Evolutionary conservation across 1,284 basidiomycete species (phyloP).

Genomic region (Waitea zeae): DNA sequence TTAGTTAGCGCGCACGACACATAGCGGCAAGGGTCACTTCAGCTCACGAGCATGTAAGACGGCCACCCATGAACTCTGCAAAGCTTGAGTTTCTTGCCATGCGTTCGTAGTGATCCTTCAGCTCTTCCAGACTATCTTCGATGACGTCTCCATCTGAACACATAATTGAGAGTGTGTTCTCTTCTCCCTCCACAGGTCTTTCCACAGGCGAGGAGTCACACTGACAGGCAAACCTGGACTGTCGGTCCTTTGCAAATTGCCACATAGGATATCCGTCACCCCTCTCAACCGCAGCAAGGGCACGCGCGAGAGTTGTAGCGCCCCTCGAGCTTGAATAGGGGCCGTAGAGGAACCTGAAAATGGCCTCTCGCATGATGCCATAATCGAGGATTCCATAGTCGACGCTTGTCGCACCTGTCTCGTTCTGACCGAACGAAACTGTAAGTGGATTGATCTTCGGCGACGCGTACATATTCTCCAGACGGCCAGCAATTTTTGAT

Average conservation of each 20-base stretch:
- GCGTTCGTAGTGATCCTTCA: background rate
- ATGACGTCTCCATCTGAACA: background rate
- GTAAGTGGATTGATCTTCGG: constrained; percentile 3
- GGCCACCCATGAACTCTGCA: background rate
- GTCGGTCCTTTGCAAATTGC: background rate
- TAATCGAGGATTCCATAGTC: constrained; percentile 9
- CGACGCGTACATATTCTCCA: constrained; percentile 4
- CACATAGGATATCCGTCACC: constrained; percentile 4
- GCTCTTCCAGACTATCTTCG: background rate
- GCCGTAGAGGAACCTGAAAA: constrained; percentile 6
- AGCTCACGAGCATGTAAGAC: constrained; percentile 2
- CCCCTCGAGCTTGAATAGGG: constrained; percentile 4
- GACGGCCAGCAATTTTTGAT: constrained; percentile 6
- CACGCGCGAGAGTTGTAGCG: constrained; percentile 1
- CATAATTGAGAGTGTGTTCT: background rate
- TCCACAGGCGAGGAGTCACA: background rate
- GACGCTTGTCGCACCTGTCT: background rate
- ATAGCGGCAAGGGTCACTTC: background rate
- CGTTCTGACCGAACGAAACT: background rate
- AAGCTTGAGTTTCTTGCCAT: background rate
- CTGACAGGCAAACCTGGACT: background rate
- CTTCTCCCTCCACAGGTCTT: background rate
- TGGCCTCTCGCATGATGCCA: background rate
- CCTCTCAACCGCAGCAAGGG: constrained; percentile 2
- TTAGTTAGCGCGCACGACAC: background rate